phyloP scores from a whole-genome alignment of 176 grass and related monocot species.

The Luzula sylvatica region DNA sequence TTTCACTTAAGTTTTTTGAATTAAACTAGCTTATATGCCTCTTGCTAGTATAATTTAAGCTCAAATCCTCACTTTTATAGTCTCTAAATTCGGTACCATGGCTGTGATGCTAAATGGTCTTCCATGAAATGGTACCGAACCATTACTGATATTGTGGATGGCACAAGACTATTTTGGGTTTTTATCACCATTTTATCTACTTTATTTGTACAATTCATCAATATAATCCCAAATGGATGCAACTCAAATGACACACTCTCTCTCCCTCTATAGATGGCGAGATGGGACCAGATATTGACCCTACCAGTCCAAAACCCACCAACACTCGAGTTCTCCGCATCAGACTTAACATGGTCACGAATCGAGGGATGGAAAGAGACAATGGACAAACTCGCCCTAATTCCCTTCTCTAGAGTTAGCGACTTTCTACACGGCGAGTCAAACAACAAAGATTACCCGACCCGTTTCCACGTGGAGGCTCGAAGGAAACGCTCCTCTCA shows the following conservation, averaged over 20 bases:
- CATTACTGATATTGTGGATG: too few relatives aligned
- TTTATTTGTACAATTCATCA: too few relatives aligned
- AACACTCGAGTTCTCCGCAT: constrained; percentile 66
- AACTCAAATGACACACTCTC: not conserved
- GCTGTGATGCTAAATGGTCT: too few relatives aligned
- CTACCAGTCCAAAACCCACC: constrained; percentile 88
- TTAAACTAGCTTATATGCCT: too few relatives aligned
- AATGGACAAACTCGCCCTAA: constrained; percentile 84
- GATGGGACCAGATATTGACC: constrained; percentile 91
- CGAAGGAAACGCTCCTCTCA: constrained; percentile 52
- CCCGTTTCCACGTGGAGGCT: constrained; percentile 84
- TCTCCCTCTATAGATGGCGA: constrained; percentile 49
- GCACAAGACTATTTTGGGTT: too few relatives aligned
- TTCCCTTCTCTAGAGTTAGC: constrained; percentile 76
- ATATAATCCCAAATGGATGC: not conserved
- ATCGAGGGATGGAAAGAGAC: constrained; percentile 86
- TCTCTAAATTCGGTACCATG: too few relatives aligned
- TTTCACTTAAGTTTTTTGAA: too few relatives aligned
- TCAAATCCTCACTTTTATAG: too few relatives aligned
- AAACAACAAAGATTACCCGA: constrained; percentile 69
- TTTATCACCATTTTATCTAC: too few relatives aligned
- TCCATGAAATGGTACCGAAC: too few relatives aligned
- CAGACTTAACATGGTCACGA: constrained; percentile 80
- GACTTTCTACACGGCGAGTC: constrained; percentile 93
- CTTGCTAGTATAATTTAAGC: too few relatives aligned